Evolutionary conservation across 108 stramenopile species (phyloP).

Genomic region (Cyclostephanos invisitatus): DNA sequence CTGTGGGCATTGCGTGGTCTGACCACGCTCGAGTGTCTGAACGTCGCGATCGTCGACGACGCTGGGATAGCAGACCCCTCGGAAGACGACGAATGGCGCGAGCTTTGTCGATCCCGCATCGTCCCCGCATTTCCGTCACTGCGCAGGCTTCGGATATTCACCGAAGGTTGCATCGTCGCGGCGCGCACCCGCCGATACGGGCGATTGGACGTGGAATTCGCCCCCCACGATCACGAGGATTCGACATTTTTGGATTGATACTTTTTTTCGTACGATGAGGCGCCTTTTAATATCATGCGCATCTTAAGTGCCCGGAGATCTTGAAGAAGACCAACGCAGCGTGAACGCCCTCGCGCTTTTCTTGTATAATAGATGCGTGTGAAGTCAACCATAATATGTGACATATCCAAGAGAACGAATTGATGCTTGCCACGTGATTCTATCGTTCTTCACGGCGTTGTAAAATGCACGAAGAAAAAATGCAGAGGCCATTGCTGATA

Average conservation of each 20-base stretch:
- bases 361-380: too few relatives aligned
- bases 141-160: constrained; percentile 34
- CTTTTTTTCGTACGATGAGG: background rate
- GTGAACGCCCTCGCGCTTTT: too few relatives aligned
- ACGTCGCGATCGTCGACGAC: constrained; percentile 29
- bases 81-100: background rate
- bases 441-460: too few relatives aligned
- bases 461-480: constrained; percentile 39
- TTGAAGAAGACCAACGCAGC: too few relatives aligned
- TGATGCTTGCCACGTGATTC: too few relatives aligned
- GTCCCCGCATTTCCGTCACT: constrained; percentile 28
- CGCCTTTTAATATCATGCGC: too few relatives aligned
- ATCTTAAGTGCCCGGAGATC: too few relatives aligned
- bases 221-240: constrained; percentile 26
- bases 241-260: constrained; percentile 13
- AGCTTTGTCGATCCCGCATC: constrained; percentile 22
- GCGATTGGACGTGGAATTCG: constrained; percentile 34
- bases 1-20: constrained; percentile 25
- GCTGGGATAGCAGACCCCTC: background rate
- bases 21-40: constrained; percentile 23
- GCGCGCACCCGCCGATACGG: constrained; percentile 11
- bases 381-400: too few relatives aligned
- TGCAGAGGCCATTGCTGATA: constrained; percentile 24
- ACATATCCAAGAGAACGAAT: too few relatives aligned
- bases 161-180: constrained; percentile 15